Evolutionary conservation across 257 asterid genomes (phyloP).

Genomic region (Lithospermum erythrorhizon): DNA sequence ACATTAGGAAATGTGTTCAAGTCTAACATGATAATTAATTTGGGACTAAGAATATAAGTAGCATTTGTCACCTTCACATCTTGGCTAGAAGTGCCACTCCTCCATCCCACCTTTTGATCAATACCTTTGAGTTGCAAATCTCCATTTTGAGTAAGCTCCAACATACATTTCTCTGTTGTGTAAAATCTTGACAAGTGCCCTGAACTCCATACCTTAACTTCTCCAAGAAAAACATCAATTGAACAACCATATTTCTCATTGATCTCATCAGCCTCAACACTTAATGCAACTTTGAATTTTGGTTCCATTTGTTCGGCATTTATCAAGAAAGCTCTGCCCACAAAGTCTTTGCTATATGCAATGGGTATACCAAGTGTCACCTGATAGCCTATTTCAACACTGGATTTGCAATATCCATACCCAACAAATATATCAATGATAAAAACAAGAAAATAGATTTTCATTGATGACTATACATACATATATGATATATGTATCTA

Average conservation of each 20-base stretch:
- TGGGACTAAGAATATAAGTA: too few relatives aligned
- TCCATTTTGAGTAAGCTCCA: slow-evolving; percentile 40
- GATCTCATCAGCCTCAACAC: slow-evolving; percentile 36
- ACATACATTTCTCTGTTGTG: slow-evolving; percentile 41
- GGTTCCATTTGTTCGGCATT: slow-evolving; percentile 35
- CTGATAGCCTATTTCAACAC: slow-evolving; percentile 37
- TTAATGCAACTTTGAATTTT: slow-evolving; percentile 47
- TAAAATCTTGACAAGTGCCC: slow-evolving; percentile 58
- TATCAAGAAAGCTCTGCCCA: slow-evolving; percentile 61
- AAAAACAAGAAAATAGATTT: slow-evolving; percentile 20
- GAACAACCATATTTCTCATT: slow-evolving; percentile 49
- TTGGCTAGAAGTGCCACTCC: slow-evolving; percentile 72
- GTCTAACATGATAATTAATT: too few relatives aligned
- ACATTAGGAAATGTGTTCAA: too few relatives aligned
- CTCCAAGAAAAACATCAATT: slow-evolving; percentile 56
- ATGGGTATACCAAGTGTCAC: slow-evolving; percentile 56
- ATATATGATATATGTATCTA: not conserved
- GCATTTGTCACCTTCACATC: slow-evolving; percentile 59
- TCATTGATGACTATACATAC: slow-evolving; percentile 24
- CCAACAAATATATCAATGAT: slow-evolving; percentile 13
- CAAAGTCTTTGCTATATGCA: slow-evolving; percentile 40
- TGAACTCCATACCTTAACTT: slow-evolving; percentile 75
- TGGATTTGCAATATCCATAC: slow-evolving; percentile 26
- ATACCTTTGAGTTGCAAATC: slow-evolving; percentile 51
- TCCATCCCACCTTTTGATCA: slow-evolving; percentile 54